phyloP scores from a whole-genome alignment of 345 rosid genomes.

The Salix brachista region DNA sequence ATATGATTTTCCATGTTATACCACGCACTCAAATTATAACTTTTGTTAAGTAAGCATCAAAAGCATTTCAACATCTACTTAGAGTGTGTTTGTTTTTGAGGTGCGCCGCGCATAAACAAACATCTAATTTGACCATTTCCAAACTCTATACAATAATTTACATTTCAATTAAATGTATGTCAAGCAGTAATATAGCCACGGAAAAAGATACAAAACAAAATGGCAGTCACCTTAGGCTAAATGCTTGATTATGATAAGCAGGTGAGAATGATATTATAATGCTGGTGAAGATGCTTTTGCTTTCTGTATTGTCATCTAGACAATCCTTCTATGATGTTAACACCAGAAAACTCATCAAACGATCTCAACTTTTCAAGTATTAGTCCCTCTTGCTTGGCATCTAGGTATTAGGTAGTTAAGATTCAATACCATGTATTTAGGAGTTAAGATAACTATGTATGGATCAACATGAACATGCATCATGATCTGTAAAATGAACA shows the following conservation, averaged over 20 bases:
- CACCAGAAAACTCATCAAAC: conserved; percentile 33
- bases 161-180: neutral
- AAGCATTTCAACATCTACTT: neutral
- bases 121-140: neutral
- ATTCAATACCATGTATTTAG: neutral
- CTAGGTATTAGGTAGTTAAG: conserved; percentile 44
- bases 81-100: too few species aligned
- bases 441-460: neutral
- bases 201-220: neutral
- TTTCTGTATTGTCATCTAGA: conserved; percentile 9
- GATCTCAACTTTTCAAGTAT: conserved; percentile 66
- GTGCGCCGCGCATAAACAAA: too few species aligned
- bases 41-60: neutral
- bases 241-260: neutral
- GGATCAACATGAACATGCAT: neutral
- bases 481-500: neutral
- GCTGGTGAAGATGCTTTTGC: neutral
- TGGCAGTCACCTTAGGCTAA: neutral
- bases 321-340: conserved; percentile 9
- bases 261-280: neutral
- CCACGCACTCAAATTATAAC: neutral
- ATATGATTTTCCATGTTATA: neutral
- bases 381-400: conserved; percentile 65
- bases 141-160: neutral
- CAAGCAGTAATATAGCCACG: neutral